phyloP scores from a whole-genome alignment of 257 asterid genomes.

The Plantago elongata region DNA sequence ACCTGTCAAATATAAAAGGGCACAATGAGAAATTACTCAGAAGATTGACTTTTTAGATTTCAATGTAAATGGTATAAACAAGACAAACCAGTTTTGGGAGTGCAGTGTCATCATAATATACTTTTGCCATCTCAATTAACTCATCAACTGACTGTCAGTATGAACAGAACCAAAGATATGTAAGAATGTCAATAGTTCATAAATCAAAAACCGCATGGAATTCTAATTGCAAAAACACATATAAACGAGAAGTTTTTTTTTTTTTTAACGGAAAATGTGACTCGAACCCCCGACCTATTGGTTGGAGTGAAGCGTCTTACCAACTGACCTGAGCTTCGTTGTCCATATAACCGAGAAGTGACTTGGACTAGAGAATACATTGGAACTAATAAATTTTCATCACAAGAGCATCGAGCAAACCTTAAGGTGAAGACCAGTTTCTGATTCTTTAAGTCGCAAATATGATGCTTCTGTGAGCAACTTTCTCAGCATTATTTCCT shows the following conservation, averaged over 20 bases:
- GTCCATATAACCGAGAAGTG: constrained; percentile 13
- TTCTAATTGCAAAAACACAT: constrained; percentile 5
- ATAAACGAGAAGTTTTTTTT: constrained; percentile 14
- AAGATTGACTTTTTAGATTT: constrained; percentile 10
- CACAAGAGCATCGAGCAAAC: constrained; percentile 27
- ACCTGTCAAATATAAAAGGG: constrained; percentile 37
- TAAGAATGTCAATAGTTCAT: background rate
- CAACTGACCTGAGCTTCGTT: no score
- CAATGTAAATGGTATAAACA: constrained; percentile 10
- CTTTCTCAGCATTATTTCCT: constrained; percentile 51
- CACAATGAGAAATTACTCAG: constrained; percentile 18
- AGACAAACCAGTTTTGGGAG: constrained; percentile 65
- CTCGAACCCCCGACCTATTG: no score
- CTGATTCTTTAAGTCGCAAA: constrained; percentile 70
- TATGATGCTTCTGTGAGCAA: constrained; percentile 60
- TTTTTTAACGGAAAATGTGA: no score
- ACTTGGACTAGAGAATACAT: constrained; percentile 14
- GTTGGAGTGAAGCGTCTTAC: no score
- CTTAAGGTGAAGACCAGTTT: constrained; percentile 81
- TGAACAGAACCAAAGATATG: constrained; percentile 18
- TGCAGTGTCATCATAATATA: constrained; percentile 65
- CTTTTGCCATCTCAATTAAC: constrained; percentile 71
- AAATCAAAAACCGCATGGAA: background rate
- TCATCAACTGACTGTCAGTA: constrained; percentile 62
- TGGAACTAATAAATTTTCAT: constrained; percentile 13